A percentile compares a stretch with the other conserved stretches of the same genome.
These are phyloP conservation scores for Ricinus communis DNA, from an alignment of 345 rosid genomes.

Conservation along the genomic window DNA sequence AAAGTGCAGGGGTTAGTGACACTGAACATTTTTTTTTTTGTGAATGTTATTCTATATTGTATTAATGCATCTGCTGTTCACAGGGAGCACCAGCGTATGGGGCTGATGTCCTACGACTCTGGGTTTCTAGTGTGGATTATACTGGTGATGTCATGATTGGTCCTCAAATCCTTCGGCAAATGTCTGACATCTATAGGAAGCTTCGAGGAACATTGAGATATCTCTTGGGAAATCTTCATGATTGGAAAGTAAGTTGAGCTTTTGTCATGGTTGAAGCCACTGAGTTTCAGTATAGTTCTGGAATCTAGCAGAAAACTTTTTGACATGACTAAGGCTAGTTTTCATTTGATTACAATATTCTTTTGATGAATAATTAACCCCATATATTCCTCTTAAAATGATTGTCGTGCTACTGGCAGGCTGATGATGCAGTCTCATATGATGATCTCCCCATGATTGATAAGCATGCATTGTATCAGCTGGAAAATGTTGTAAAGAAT, in stretches of 20 bases:
- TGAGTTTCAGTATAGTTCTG: neutral
- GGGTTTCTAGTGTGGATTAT: slow-evolving; percentile 99
- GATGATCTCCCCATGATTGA: slow-evolving; percentile 84
- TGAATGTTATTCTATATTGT: neutral
- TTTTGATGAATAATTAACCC: neutral
- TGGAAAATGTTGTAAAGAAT: slow-evolving; percentile 76
- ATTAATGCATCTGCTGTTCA: slow-evolving; percentile 30
- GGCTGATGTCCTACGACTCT: slow-evolving; percentile 89
- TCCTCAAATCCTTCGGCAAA: slow-evolving; percentile 80
- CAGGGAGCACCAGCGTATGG: slow-evolving; percentile 96
- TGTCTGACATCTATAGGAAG: slow-evolving; percentile 90
- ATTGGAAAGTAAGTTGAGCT: slow-evolving; percentile 68
- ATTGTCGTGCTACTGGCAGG: slow-evolving; percentile 49
- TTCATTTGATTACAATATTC: neutral
- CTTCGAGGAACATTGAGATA: slow-evolving; percentile 88
- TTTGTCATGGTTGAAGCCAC: neutral
- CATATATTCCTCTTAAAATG: neutral
- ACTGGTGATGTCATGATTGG: slow-evolving; percentile 82
- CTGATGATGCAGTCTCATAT: slow-evolving; percentile 64
- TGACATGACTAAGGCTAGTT: neutral
- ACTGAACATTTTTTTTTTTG: slow-evolving; percentile 8
- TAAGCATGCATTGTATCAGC: slow-evolving; percentile 82
- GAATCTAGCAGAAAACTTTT: neutral
- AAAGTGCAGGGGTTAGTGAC: slow-evolving; percentile 63
- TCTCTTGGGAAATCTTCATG: slow-evolving; percentile 92